Evolutionary conservation across 768 basidiomycete species (phyloP).

Genomic region (Nevesoporus exiguus): DNA sequence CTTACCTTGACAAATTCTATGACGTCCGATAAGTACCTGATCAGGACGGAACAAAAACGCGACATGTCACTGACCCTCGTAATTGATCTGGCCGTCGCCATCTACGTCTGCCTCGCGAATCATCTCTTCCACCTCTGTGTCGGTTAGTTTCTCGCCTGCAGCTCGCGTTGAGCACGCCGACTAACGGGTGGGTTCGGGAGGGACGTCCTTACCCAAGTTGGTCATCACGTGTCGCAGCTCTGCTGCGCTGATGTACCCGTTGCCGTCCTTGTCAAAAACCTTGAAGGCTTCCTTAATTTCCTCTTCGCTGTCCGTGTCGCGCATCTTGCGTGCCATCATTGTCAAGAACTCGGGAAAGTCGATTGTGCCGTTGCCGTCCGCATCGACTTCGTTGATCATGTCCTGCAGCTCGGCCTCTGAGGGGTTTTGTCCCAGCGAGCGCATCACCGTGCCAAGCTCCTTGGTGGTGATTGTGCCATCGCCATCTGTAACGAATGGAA

Average conservation of each 20-base stretch:
- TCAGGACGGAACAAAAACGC: background rate
- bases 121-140: constrained; percentile 92
- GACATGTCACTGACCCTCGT: constrained; percentile 52
- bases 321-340: constrained; percentile 87
- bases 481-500: constrained; percentile 51
- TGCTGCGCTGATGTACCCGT: constrained; percentile 81
- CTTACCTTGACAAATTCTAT: constrained; percentile 75
- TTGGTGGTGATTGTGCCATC: constrained; percentile 91
- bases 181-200: background rate
- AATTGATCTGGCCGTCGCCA: constrained; percentile 92
- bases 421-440: constrained; percentile 89
- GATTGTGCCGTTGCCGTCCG: constrained; percentile 84
- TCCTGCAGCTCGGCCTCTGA: constrained; percentile 89
- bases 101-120: constrained; percentile 95
- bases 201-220: constrained; percentile 60
- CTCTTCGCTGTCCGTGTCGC: constrained; percentile 88
- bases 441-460: constrained; percentile 92
- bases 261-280: constrained; percentile 95
- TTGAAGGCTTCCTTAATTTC: constrained; percentile 97
- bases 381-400: constrained; percentile 95
- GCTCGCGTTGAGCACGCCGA: constrained; percentile 1
- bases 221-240: constrained; percentile 93
- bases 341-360: constrained; percentile 83
- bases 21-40: background rate
- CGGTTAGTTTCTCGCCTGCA: constrained; percentile 81